Evolutionary conservation across 306 rosid genomes (phyloP), one percentile per base, ranked within the genome.

Genomic region (Medicago ruthenica): DNA sequence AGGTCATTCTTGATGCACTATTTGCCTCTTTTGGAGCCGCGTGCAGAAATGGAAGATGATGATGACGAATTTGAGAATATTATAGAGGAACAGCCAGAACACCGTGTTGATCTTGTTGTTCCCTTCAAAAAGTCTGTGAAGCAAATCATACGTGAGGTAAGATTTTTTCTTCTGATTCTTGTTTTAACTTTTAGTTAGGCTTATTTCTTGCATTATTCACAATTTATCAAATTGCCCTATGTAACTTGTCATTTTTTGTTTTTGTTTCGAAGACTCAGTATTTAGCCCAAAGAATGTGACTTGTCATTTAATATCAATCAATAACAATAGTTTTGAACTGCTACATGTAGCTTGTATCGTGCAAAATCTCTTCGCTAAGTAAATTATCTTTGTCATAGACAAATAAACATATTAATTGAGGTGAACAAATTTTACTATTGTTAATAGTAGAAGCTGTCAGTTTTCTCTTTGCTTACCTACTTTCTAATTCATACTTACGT

Each of bases 11-110:
- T 94, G 70, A 47, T 86, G 91, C 85, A 83, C 74, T 94, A 87
- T 80, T 87, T 91, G 84, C 98, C 96, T 70, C 98, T 94, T 81
- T 44, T 90, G 88, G 98, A 91, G 87, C 92, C 94, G 51, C 94
- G 65, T 68, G 55, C 88, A 11, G 85, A 78, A 75, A 76, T 83
- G 81, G 98, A 91, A 78, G 94, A 87, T 1, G 90, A 91, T 34
- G 97, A 91, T 6, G 92, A 91, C 31, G 88, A 87, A 75, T 75
- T 83, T 37, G 84, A 86, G 48, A 90, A 85, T 15, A 37, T 89
- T 76, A 75, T 82, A 22, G 83, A 85, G 55, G 91, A 85, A 34
- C 45, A 62, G 61, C 87, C 82, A 24, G 89, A 82, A 66, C 59
- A 11, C 16, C 66, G 6, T 1, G 81, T 79, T 70, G 82, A 75